These are phyloP conservation scores for Tricholoma furcatifolium DNA, from an alignment of 768 basidiomycete species.

Conservation along the genomic window DNA sequence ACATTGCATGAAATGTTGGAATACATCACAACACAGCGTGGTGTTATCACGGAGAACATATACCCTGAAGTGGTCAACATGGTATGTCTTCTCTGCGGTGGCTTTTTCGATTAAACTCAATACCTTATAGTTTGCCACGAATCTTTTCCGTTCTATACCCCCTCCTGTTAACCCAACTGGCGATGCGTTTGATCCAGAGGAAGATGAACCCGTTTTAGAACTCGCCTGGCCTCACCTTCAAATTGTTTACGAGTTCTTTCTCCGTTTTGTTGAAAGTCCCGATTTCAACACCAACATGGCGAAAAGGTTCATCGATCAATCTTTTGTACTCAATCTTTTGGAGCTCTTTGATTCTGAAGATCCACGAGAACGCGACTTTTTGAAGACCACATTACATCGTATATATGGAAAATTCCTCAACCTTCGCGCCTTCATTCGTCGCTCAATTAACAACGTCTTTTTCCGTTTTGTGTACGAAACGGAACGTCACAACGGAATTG, in stretches of 20 bases:
- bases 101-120: slow-evolving; percentile 6
- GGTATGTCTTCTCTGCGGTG: slow-evolving; percentile 51
- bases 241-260: slow-evolving; percentile 99
- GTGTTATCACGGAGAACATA: slow-evolving; percentile 93
- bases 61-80: slow-evolving; percentile 99
- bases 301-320: slow-evolving; percentile 95
- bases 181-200: slow-evolving; percentile 98
- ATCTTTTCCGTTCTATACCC: slow-evolving; percentile 99
- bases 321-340: slow-evolving; percentile 92
- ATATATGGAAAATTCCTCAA: slow-evolving; percentile 99
- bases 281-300: slow-evolving; percentile 99
- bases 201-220: slow-evolving; percentile 98
- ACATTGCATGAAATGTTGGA: slow-evolving; percentile 98
- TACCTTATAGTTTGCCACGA: slow-evolving; percentile 80
- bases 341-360: slow-evolving; percentile 99
- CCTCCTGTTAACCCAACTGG: slow-evolving; percentile 98
- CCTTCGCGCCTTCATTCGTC: slow-evolving; percentile 95
- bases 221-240: slow-evolving; percentile 99
- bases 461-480: slow-evolving; percentile 99
- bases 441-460: slow-evolving; percentile 99
- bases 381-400: slow-evolving; percentile 97
- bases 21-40: slow-evolving; percentile 95
- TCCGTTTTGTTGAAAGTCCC: slow-evolving; percentile 95
- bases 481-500: slow-evolving; percentile 98
- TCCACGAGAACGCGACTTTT: slow-evolving; percentile 97